phyloP scores from a whole-genome alignment of 2,329 filamentous ascomycete genomes.

The Ophiostoma himal-ulmi region DNA sequence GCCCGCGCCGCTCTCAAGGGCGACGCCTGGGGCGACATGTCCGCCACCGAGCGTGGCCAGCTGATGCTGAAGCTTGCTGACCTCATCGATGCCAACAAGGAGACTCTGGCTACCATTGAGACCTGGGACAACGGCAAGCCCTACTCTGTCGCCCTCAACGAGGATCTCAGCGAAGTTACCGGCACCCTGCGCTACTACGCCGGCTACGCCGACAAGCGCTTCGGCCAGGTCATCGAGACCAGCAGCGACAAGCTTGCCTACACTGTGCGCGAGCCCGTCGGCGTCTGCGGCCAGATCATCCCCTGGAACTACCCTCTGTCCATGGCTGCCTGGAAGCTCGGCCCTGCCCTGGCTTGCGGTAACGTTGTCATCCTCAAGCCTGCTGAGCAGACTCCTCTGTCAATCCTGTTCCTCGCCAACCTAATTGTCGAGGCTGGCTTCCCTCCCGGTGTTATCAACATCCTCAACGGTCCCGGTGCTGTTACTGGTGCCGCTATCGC shows the following conservation, averaged over 20 bases:
- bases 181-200: constrained; percentile 63
- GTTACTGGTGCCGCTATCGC: constrained; percentile 62
- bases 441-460: constrained; percentile 67
- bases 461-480: constrained; percentile 61
- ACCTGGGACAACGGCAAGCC: constrained; percentile 83
- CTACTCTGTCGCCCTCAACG: constrained; percentile 19
- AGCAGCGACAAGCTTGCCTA: constrained; percentile 58
- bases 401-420: constrained; percentile 54
- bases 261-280: constrained; percentile 62
- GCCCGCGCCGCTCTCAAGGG: constrained; percentile 24
- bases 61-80: constrained; percentile 42
- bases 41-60: constrained; percentile 32
- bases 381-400: constrained; percentile 59
- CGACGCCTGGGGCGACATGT: constrained; percentile 23
- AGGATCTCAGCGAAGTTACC: constrained; percentile 25
- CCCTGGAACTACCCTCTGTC: constrained; percentile 69
- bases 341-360: constrained; percentile 56
- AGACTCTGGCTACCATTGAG: constrained; percentile 46
- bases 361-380: constrained; percentile 58
- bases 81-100: constrained; percentile 36
- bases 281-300: constrained; percentile 64
- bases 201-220: constrained; percentile 66
- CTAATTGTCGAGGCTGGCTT: constrained; percentile 66
- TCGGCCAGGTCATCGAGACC: constrained; percentile 63
- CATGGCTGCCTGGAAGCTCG: constrained; percentile 69